phyloP scores from a whole-genome alignment of 768 basidiomycete species.

The Candolleomyces efflorescens region DNA sequence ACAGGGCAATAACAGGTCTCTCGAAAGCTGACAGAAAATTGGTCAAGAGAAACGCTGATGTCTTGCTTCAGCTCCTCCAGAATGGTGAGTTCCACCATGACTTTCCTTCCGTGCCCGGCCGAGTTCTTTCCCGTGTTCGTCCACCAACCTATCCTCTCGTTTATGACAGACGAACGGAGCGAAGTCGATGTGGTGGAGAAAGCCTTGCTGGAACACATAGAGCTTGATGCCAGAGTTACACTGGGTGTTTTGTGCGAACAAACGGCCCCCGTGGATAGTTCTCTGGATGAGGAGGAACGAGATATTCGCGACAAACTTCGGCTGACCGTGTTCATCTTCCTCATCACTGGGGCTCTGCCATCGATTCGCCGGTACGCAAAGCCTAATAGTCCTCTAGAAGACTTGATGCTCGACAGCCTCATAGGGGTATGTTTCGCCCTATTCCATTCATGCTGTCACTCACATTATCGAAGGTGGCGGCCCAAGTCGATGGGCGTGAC shows the following conservation, averaged over 20 bases:
- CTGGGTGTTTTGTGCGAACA: constrained; percentile 70
- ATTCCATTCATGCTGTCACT: constrained; percentile 8
- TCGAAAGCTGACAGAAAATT: constrained; percentile 47
- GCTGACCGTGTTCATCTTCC: constrained; percentile 55
- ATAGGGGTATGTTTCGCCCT: constrained; percentile 33
- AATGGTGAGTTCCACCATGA: constrained; percentile 50
- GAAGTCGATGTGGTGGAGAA: constrained; percentile 60
- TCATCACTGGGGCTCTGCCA: constrained; percentile 47
- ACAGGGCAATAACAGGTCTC: constrained; percentile 50
- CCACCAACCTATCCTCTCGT: background rate
- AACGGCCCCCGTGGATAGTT: constrained; percentile 45
- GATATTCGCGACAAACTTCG: constrained; percentile 53
- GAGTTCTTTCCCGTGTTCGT: background rate
- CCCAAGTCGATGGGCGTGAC: constrained; percentile 37
- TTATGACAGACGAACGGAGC: constrained; percentile 53
- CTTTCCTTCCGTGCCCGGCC: background rate
- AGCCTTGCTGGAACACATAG: constrained; percentile 57
- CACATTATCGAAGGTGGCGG: constrained; percentile 39
- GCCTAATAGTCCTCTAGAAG: constrained; percentile 43
- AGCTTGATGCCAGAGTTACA: constrained; percentile 56
- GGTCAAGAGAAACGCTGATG: constrained; percentile 71
- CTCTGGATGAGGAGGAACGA: constrained; percentile 54
- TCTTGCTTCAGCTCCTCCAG: constrained; percentile 70
- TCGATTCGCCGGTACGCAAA: constrained; percentile 42
- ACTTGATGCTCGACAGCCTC: constrained; percentile 42